phyloP scores from a whole-genome alignment of 2,329 filamentous ascomycete species.

The Ceratocystiopsis brevicomis region DNA sequence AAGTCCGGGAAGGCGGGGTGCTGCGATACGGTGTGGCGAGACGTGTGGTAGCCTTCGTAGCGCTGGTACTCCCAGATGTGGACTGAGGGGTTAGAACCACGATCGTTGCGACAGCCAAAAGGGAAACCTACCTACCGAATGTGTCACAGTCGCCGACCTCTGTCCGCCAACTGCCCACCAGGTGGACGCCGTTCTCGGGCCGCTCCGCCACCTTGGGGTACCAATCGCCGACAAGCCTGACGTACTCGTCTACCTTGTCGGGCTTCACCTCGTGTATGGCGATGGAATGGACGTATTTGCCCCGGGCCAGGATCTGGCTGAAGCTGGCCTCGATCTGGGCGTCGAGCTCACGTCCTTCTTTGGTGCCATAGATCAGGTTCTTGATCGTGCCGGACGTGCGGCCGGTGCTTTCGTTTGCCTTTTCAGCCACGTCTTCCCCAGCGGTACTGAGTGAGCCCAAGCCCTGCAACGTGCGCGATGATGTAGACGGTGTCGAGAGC shows the following conservation, averaged over 20 bases:
- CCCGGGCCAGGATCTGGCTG: conserved; percentile 80
- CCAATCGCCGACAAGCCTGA: conserved; percentile 72
- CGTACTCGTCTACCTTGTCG: conserved; percentile 89
- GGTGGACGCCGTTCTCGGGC: conserved; percentile 80
- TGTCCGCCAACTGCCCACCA: conserved; percentile 95
- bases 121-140: conserved; percentile 45
- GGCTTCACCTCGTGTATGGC: conserved; percentile 92
- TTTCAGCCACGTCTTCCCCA: conserved; percentile 40
- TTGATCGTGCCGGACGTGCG: conserved; percentile 58
- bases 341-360: conserved; percentile 84
- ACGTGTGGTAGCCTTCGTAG: conserved; percentile 89
- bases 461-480: conserved; percentile 22
- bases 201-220: conserved; percentile 76
- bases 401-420: conserved; percentile 32
- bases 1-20: conserved; percentile 75
- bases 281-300: conserved; percentile 97
- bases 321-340: conserved; percentile 92
- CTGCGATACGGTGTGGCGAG: conserved; percentile 62
- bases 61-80: conserved; percentile 99
- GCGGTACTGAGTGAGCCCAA: conserved; percentile 42
- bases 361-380: conserved; percentile 89
- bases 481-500: not conserved
- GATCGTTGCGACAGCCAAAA: not conserved
- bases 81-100: conserved; percentile 32
- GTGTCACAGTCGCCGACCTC: conserved; percentile 96